Evolutionary conservation across 2,329 filamentous ascomycete species (phyloP).

Genomic region (Alternaria novae-zelandiae): DNA sequence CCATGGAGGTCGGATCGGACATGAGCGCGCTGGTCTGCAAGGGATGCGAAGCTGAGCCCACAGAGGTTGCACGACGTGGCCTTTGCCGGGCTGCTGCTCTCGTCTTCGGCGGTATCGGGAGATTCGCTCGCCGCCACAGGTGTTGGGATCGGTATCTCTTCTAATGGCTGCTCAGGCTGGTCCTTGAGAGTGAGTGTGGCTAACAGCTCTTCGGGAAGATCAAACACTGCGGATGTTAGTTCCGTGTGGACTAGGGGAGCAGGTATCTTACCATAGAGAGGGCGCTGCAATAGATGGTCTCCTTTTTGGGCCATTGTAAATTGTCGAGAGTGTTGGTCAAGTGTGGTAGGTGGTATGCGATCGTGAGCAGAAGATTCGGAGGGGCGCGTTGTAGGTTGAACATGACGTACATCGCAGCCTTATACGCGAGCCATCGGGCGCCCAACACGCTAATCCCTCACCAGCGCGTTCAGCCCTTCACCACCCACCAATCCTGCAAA

Average conservation of each 20-base stretch:
- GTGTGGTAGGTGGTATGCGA: not conserved
- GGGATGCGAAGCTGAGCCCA: slow-evolving; percentile 70
- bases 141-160: slow-evolving; percentile 19
- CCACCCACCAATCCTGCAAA: not conserved
- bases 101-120: slow-evolving; percentile 47
- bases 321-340: not conserved
- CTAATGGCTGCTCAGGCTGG: slow-evolving; percentile 27
- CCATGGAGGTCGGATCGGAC: slow-evolving; percentile 88
- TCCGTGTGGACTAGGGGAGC: not conserved
- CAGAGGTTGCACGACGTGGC: slow-evolving; percentile 84
- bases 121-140: slow-evolving; percentile 24
- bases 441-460: not conserved
- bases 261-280: slow-evolving; percentile 46
- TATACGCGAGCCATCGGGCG: slow-evolving; percentile 3
- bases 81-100: slow-evolving; percentile 54
- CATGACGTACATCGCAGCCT: slow-evolving; percentile 9
- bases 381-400: slow-evolving; percentile 9
- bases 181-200: slow-evolving; percentile 67
- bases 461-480: not conserved
- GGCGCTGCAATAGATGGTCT: slow-evolving; percentile 44
- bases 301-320: slow-evolving; percentile 39
- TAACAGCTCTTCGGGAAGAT: slow-evolving; percentile 78
- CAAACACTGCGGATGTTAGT: slow-evolving; percentile 68
- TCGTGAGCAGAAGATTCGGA: slow-evolving; percentile 2
- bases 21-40: slow-evolving; percentile 84